Evolutionary conservation across 371 early-diverging fungal species (phyloP).

Genomic region (Syncephalastrum racemosum): DNA sequence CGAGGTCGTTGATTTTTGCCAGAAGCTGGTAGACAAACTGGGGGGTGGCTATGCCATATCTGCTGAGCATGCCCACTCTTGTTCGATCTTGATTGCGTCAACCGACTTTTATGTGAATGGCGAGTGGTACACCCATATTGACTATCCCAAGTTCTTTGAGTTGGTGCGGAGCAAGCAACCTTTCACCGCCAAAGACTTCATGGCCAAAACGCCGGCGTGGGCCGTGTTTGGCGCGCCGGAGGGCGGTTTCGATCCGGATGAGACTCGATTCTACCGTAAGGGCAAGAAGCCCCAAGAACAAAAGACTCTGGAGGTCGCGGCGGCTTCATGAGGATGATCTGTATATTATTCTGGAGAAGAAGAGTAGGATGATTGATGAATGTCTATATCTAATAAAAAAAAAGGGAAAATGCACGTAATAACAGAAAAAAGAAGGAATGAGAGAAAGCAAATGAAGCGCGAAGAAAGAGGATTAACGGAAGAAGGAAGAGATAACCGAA

Average conservation of each 20-base stretch:
- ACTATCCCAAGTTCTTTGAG: conserved; percentile 74
- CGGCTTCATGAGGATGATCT: background rate
- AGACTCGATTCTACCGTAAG: conserved; percentile 71
- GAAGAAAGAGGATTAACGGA: too few relatives aligned
- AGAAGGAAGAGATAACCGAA: too few relatives aligned
- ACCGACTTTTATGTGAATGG: conserved; percentile 69
- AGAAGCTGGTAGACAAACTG: conserved; percentile 53
- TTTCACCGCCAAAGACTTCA: conserved; percentile 72
- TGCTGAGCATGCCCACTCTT: conserved; percentile 77
- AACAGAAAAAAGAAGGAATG: too few relatives aligned
- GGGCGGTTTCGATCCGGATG: conserved; percentile 78
- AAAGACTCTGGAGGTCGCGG: conserved; percentile 9
- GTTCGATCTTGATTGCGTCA: conserved; percentile 72
- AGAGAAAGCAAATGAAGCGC: too few relatives aligned
- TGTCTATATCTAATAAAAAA: too few relatives aligned
- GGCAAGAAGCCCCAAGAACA: conserved; percentile 32
- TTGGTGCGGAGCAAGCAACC: conserved; percentile 61
- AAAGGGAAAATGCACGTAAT: too few relatives aligned
- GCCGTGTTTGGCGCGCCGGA: conserved; percentile 73
- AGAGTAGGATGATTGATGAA: too few relatives aligned
- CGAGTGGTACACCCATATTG: conserved; percentile 82
- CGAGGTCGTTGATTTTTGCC: conserved; percentile 75
- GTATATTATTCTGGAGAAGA: too few relatives aligned
- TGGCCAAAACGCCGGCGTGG: conserved; percentile 77
- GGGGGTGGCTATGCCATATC: conserved; percentile 73